phyloP scores from a whole-genome alignment of 192 early-diverging fungal species.

The Coemansia sp. region DNA sequence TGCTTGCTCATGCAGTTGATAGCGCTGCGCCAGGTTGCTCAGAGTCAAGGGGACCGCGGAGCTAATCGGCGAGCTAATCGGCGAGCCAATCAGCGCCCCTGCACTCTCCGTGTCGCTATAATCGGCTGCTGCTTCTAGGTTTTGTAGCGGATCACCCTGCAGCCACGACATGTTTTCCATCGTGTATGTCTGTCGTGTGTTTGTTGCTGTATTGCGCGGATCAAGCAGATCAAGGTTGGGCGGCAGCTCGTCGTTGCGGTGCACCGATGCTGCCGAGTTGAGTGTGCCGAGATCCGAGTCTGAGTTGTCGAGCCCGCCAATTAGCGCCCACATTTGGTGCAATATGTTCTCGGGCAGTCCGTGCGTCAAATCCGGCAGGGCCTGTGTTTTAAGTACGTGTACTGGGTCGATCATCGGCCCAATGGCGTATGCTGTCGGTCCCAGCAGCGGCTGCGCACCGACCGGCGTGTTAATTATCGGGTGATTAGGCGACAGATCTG shows the following conservation, averaged over 20 bases:
- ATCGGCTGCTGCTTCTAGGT: neutral
- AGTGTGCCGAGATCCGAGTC: neutral
- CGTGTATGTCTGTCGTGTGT: neutral
- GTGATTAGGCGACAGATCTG: slow-evolving; percentile 22
- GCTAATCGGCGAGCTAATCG: neutral
- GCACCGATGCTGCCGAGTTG: neutral
- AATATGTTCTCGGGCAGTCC: slow-evolving; percentile 30
- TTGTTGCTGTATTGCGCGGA: slow-evolving; percentile 19
- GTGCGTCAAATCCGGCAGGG: slow-evolving; percentile 29
- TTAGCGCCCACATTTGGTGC: slow-evolving; percentile 34
- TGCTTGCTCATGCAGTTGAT: slow-evolving; percentile 11
- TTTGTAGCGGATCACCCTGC: slow-evolving; percentile 13
- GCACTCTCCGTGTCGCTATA: neutral
- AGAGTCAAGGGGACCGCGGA: slow-evolving; percentile 2
- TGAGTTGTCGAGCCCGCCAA: slow-evolving; percentile 5
- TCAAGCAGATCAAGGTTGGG: slow-evolving; percentile 31
- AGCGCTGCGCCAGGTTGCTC: slow-evolving; percentile 10
- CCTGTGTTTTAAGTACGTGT: slow-evolving; percentile 26
- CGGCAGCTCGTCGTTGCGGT: slow-evolving; percentile 15
- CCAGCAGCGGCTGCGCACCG: neutral
- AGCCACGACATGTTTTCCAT: slow-evolving; percentile 6
- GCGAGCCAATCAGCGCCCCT: neutral
- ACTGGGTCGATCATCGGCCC: slow-evolving; percentile 25
- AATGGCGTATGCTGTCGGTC: neutral
- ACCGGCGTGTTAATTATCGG: slow-evolving; percentile 15